A percentile compares a stretch with the other conserved stretches of the same genome.
phyloP scores from a whole-genome alignment of 352 stramenopile species.

The Globisporangium okanoganense region DNA sequence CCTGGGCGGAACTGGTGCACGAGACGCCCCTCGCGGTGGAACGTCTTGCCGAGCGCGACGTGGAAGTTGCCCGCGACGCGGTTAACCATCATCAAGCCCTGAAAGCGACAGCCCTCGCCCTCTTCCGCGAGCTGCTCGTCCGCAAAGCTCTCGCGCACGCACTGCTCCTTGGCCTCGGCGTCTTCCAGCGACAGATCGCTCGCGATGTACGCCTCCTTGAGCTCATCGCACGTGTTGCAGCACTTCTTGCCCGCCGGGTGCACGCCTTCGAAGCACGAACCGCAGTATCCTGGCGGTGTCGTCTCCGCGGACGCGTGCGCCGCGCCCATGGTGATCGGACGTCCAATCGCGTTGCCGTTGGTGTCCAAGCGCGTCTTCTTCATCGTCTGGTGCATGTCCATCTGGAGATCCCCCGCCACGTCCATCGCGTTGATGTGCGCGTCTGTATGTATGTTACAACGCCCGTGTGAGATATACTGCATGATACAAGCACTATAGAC shows the following conservation, averaged over 20 bases:
- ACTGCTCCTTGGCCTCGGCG: slow-evolving; percentile 77
- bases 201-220: slow-evolving; percentile 82
- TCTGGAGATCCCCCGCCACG: slow-evolving; percentile 96
- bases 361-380: slow-evolving; percentile 89
- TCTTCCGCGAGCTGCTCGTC: slow-evolving; percentile 71
- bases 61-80: slow-evolving; percentile 86
- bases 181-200: slow-evolving; percentile 72
- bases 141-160: slow-evolving; percentile 53
- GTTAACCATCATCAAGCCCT: slow-evolving; percentile 83
- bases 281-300: slow-evolving; percentile 90
- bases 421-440: slow-evolving; percentile 99
- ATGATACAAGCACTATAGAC: not conserved
- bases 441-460: slow-evolving; percentile 43
- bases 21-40: slow-evolving; percentile 70
- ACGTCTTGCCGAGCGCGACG: slow-evolving; percentile 74
- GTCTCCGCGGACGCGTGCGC: slow-evolving; percentile 30
- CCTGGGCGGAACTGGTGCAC: slow-evolving; percentile 83
- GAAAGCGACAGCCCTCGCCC: slow-evolving; percentile 76
- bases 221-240: slow-evolving; percentile 81
- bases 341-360: slow-evolving; percentile 63
- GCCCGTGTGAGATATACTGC: not conserved
- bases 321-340: slow-evolving; percentile 41
- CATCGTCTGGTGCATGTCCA: slow-evolving; percentile 95
- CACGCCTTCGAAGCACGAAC: slow-evolving; percentile 91
- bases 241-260: slow-evolving; percentile 67